phyloP scores from a whole-genome alignment of 2,329 filamentous ascomycete genomes.

The Fusarium keratoplasticum region DNA sequence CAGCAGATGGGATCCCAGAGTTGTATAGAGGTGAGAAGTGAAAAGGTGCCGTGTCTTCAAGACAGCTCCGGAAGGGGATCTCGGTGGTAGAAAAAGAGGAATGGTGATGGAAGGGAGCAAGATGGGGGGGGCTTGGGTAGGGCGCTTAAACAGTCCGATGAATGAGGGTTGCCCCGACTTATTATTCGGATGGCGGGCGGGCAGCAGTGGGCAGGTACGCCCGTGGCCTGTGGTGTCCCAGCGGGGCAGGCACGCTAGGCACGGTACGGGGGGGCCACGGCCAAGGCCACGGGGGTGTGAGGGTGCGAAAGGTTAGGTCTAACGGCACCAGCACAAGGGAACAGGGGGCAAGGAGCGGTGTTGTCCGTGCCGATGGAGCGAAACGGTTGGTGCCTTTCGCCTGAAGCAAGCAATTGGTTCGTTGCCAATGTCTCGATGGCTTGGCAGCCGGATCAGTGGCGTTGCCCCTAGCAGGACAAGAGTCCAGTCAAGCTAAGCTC shows the following conservation, averaged over 20 bases:
- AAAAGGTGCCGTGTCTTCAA: constrained; percentile 12
- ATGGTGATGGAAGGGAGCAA: constrained; percentile 32
- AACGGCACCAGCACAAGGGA: constrained; percentile 17
- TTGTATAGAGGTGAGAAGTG: constrained; percentile 4
- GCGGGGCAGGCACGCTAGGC: constrained; percentile 37
- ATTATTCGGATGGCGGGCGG: constrained; percentile 43
- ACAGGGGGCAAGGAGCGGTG: constrained; percentile 30
- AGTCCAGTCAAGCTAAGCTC: constrained; percentile 20
- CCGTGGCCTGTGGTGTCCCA: constrained; percentile 34
- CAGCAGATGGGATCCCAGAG: constrained; percentile 21
- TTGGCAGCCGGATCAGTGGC: constrained; percentile 41
- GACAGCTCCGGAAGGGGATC: constrained; percentile 11
- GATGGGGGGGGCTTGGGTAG: constrained; percentile 28
- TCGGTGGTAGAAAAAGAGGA: constrained; percentile 33
- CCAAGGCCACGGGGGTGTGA: constrained; percentile 17
- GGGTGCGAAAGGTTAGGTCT: background rate
- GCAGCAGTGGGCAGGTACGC: constrained; percentile 23
- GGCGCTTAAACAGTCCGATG: constrained; percentile 42
- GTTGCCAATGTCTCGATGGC: constrained; percentile 26
- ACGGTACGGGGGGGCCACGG: constrained; percentile 38
- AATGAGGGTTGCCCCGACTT: constrained; percentile 42
- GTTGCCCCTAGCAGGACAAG: constrained; percentile 22
- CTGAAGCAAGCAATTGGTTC: constrained; percentile 42
- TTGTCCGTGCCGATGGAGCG: constrained; percentile 28
- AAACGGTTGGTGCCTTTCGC: constrained; percentile 31